These are phyloP conservation scores for Trametes punicea DNA, from an alignment of 768 basidiomycete species.

Conservation along the genomic window DNA sequence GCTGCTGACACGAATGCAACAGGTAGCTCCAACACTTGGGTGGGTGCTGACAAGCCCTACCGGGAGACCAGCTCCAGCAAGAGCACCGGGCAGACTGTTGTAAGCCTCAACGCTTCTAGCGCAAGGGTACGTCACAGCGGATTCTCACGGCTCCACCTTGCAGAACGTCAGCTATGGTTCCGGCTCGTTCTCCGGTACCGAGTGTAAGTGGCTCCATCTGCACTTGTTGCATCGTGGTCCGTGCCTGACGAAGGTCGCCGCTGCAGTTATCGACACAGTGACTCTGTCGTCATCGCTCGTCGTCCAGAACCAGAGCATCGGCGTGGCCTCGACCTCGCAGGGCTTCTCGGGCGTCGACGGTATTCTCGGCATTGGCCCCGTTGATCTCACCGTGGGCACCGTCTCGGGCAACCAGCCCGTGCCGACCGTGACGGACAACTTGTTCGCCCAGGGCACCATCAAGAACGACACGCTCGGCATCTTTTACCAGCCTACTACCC, in stretches of 20 bases:
- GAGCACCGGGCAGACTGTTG: slow-evolving; percentile 35
- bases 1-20: not conserved
- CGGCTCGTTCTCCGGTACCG: slow-evolving; percentile 49
- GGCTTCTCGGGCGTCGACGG: slow-evolving; percentile 51
- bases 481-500: slow-evolving; percentile 48
- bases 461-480: slow-evolving; percentile 45
- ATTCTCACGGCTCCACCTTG: slow-evolving; percentile 4
- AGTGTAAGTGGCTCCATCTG: slow-evolving; percentile 37
- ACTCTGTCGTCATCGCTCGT: slow-evolving; percentile 39
- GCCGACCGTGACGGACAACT: slow-evolving; percentile 58
- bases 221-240: not conserved
- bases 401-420: slow-evolving; percentile 38
- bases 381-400: slow-evolving; percentile 46
- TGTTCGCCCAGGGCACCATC: slow-evolving; percentile 47
- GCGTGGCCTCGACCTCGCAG: slow-evolving; percentile 40
- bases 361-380: slow-evolving; percentile 53
- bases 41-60: slow-evolving; percentile 50
- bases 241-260: not conserved
- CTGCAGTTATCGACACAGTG: slow-evolving; percentile 45
- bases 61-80: slow-evolving; percentile 44
- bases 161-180: slow-evolving; percentile 55
- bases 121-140: not conserved
- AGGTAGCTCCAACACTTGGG: slow-evolving; percentile 54
- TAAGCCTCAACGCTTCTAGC: slow-evolving; percentile 30
- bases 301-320: slow-evolving; percentile 46